phyloP scores from a whole-genome alignment of 2,329 filamentous ascomycete species.

The Talaromyces pinophilus region DNA sequence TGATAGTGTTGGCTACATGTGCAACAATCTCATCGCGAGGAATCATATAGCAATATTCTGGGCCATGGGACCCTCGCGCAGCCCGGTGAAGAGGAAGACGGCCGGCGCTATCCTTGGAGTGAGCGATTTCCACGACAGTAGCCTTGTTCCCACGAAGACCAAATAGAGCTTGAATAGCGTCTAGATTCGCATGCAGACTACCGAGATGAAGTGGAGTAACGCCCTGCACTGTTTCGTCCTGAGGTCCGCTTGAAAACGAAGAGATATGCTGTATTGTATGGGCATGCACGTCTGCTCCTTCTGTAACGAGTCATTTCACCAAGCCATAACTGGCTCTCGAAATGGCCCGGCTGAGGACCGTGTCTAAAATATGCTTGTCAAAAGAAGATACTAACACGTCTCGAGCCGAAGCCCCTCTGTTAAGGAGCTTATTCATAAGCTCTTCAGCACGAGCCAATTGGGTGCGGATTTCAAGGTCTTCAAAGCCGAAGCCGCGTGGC shows the following conservation, averaged over 20 bases:
- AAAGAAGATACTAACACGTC: constrained; percentile 10
- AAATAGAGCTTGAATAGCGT: constrained; percentile 15
- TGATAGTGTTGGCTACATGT: too few species aligned
- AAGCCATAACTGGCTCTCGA: constrained; percentile 17
- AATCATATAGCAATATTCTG: too few species aligned
- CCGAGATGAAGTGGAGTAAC: constrained; percentile 18
- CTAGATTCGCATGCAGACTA: constrained; percentile 15
- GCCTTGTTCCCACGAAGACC: constrained; percentile 3
- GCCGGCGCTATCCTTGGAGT: constrained; percentile 13
- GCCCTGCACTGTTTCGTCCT: constrained; percentile 1
- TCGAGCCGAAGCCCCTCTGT: constrained; percentile 20
- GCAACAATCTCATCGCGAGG: too few species aligned
- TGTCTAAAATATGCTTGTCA: constrained; percentile 3
- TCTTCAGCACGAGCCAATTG: constrained; percentile 12
- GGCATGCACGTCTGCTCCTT: constrained; percentile 10
- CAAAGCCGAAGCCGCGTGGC: background rate
- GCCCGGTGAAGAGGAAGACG: background rate
- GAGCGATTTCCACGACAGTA: constrained; percentile 14
- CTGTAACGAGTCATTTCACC: constrained; percentile 16
- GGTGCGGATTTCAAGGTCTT: constrained; percentile 14
- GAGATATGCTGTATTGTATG: constrained; percentile 9
- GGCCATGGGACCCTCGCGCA: too few species aligned
- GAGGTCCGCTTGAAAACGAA: background rate
- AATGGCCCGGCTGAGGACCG: constrained; percentile 15
- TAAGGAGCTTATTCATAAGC: constrained; percentile 17